phyloP scores from a whole-genome alignment of 2,329 filamentous ascomycete species.

The Fusarium sp. region DNA sequence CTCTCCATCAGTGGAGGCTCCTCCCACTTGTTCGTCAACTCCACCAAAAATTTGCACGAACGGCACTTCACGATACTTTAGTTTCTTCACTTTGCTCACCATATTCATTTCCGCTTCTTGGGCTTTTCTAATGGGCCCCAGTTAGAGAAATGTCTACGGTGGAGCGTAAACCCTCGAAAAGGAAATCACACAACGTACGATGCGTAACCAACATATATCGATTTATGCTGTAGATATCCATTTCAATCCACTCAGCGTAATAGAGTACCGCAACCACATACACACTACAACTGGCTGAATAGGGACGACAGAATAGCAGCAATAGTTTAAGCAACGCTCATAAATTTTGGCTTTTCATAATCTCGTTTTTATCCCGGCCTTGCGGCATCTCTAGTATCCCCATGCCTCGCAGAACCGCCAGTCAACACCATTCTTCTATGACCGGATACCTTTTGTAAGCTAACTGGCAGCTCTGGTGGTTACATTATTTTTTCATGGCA shows the following conservation, averaged over 20 bases:
- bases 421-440: conserved; percentile 70
- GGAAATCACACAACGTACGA: conserved; percentile 45
- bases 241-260: neutral
- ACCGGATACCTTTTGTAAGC: conserved; percentile 67
- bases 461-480: conserved; percentile 71
- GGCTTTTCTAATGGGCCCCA: conserved; percentile 4
- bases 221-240: conserved; percentile 6
- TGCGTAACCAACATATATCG: conserved; percentile 43
- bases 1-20: conserved; percentile 28
- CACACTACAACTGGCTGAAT: neutral
- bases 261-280: no score
- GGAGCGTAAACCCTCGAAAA: conserved; percentile 35
- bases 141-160: conserved; percentile 29
- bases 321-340: conserved; percentile 27
- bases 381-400: conserved; percentile 69
- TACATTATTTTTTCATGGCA: conserved; percentile 69
- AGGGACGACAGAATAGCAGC: neutral
- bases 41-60: conserved; percentile 40
- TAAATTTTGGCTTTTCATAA: conserved; percentile 33
- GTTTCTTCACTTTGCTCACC: conserved; percentile 25
- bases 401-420: conserved; percentile 71
- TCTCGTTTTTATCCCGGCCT: conserved; percentile 73
- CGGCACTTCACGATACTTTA: conserved; percentile 40
- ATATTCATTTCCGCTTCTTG: neutral
- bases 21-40: conserved; percentile 39